These are phyloP conservation scores for Phaeosphaeria sp. DNA, from an alignment of 2,329 filamentous ascomycete species.

Conservation along the genomic window DNA sequence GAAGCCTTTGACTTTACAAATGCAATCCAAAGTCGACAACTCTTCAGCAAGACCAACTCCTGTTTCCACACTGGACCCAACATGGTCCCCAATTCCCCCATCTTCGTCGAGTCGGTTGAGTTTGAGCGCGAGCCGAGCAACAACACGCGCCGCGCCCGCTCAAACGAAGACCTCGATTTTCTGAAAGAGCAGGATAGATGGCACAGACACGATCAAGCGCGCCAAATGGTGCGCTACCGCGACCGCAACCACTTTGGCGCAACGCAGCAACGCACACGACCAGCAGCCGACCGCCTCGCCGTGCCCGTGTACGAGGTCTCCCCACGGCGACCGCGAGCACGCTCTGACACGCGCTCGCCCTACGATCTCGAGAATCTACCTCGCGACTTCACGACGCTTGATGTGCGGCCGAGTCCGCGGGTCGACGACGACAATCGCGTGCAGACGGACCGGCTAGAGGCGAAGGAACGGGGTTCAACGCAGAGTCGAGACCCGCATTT, in stretches of 20 bases:
- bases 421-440: neutral
- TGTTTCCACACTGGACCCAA: neutral
- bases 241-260: conserved; percentile 9
- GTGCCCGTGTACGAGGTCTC: conserved; percentile 22
- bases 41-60: neutral
- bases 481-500: neutral
- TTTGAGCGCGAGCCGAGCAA: conserved; percentile 1
- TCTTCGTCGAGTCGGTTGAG: conserved; percentile 19
- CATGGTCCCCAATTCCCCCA: conserved; percentile 16
- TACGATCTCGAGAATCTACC: neutral
- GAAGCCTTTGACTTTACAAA: neutral
- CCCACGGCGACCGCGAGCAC: neutral
- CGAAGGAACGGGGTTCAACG: neutral
- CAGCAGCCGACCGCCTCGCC: conserved; percentile 24
- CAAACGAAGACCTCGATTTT: conserved; percentile 30
- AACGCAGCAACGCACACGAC: conserved; percentile 1
- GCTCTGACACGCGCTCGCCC: neutral
- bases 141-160: conserved; percentile 25
- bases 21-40: neutral
- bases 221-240: conserved; percentile 31
- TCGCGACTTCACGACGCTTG: conserved; percentile 13
- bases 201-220: conserved; percentile 25
- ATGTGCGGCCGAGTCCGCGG: conserved; percentile 14
- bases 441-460: neutral
- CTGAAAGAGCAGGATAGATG: conserved; percentile 26